Base-by-base conservation (phyloP, 2,329 filamentous ascomycete species). In the Leptographium wingfieldii region DNA sequence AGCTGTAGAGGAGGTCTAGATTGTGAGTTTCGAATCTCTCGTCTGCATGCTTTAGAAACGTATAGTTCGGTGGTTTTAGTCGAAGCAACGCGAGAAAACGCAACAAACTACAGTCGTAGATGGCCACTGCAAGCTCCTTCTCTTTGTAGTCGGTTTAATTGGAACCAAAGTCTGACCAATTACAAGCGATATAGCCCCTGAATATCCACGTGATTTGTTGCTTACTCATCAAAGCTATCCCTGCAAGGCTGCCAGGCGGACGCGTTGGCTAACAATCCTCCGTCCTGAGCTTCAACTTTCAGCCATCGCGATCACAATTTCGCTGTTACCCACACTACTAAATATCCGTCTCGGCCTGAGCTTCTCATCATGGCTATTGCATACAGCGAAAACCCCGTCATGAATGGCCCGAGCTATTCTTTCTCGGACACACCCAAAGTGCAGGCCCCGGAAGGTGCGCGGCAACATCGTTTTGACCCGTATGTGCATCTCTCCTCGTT, bases 401-500 rank as follows among this genome's bases (percentile, higher is more conserved):
- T 85, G 77, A 84, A 86, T 72, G 83, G 83, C 65, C 82, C 84
- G 69, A 85, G 82, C 77, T 87, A 87, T 74, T 84, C 83, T 64
- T 83, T 85, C 75, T 81, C 79, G 67, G 82, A 86, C 68, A 73
- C 77, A 58, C 82, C 83, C 69, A 77, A 76, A 70, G 73, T 73
- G 63, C 73, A 75, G 63, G 71, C 74, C 52, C 81, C 80, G 65
- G 80, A 82, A 69, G 77, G 70, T 48, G 68, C 78, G 63, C 79
- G 81, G 67, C 76, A 94, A 77, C 92, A 95, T 76, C 84, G 85
- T 68, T 96, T 96, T 77, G 92, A 96, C 76, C 92, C 92, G 92
- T 96, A 82, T 69, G 88, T 66, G 6, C 46, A 22, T 51, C 55
- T 16, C 4, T 19, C 7, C 6, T 46, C 16, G 4, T 19, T n/a